Percentiles rank a stretch among this genome's conserved stretches.
phyloP scores from a whole-genome alignment of 1,284 basidiomycete genomes.

The Puccinia polysora region DNA sequence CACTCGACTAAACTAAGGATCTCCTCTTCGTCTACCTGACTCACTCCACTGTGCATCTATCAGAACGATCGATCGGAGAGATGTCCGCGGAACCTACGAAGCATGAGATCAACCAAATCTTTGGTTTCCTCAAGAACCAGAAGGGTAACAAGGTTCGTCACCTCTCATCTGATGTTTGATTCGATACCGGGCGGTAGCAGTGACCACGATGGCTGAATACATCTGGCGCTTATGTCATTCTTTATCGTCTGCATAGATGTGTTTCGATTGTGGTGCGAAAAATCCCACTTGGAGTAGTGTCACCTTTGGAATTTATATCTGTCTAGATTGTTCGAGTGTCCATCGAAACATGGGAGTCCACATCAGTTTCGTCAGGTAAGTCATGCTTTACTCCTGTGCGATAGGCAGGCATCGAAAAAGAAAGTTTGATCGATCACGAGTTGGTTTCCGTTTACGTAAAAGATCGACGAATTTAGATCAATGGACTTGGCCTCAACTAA shows the following conservation, averaged over 20 bases:
- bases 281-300: constrained; percentile 98
- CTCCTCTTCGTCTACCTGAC: too few species aligned
- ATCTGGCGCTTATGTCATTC: background rate
- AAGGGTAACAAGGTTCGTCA: constrained; percentile 34
- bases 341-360: constrained; percentile 98
- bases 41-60: too few species aligned
- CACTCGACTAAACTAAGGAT: too few species aligned
- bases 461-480: constrained; percentile 95
- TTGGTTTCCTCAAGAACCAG: constrained; percentile 38
- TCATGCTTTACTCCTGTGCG: background rate
- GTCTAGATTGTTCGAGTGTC: constrained; percentile 89
- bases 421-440: constrained; percentile 45
- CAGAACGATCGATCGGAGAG: too few species aligned
- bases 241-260: constrained; percentile 63
- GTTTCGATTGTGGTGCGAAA: constrained; percentile 93
- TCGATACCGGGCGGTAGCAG: background rate
- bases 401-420: too few species aligned
- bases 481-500: constrained; percentile 85
- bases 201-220: background rate
- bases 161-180: background rate
- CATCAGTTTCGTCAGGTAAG: constrained; percentile 90
- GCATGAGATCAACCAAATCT: constrained; percentile 34
- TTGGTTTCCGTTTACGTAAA: constrained; percentile 42
- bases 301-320: constrained; percentile 95
- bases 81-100: constrained; percentile 37